These are phyloP conservation scores for Solanum arcanum DNA, from an alignment of 257 asterid genomes.

Conservation along the genomic window DNA sequence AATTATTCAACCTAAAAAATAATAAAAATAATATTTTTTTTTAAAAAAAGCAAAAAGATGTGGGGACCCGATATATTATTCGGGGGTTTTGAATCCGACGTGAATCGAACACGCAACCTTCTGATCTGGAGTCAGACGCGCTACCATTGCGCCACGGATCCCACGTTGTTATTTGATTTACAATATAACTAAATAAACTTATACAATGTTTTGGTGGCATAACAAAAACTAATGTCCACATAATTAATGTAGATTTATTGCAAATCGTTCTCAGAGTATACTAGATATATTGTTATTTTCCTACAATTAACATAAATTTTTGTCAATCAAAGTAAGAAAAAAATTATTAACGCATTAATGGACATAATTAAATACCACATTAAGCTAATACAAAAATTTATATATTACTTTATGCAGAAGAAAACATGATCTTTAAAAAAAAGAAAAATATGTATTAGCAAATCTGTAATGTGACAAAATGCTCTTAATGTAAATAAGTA, in stretches of 20 bases:
- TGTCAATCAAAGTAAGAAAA: no score
- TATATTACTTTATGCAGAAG: no score
- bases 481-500: neutral
- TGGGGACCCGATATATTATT: no score
- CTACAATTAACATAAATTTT: accelerated
- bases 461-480: neutral
- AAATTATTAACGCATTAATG: no score
- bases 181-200: no score
- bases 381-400: neutral
- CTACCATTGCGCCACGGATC: conserved; percentile 99
- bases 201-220: neutral
- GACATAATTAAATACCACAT: neutral
- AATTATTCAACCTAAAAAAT: no score
- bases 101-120: conserved; percentile 99
- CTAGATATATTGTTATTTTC: accelerated
- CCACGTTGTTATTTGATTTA: neutral
- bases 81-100: conserved; percentile 68
- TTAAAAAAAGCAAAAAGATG: no score
- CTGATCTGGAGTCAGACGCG: conserved; percentile 99
- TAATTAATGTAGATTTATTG: neutral
- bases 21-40: no score
- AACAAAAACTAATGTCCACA: neutral
- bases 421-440: neutral
- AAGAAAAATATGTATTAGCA: neutral
- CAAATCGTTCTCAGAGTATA: no score